Percentiles rank a stretch among this genome's conserved stretches.
phyloP scores from a whole-genome alignment of 73 alveolate genomes.

The Halteria grandinella region DNA sequence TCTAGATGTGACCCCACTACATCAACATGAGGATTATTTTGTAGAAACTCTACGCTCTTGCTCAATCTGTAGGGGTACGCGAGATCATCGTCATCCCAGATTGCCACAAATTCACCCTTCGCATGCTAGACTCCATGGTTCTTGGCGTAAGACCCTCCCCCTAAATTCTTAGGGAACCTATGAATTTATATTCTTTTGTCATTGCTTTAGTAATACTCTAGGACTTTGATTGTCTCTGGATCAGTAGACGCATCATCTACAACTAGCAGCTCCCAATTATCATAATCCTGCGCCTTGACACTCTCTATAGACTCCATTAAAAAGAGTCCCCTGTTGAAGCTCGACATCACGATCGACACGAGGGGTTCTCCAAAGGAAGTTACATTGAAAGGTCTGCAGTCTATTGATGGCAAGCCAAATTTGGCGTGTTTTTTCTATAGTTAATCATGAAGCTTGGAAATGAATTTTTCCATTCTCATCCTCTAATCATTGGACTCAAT shows the following conservation, averaged over 20 bases:
- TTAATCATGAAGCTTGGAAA: no score
- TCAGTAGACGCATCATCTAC: slow-evolving; percentile 34
- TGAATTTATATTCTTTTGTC: no score
- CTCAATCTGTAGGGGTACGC: slow-evolving; percentile 1
- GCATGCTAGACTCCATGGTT: slow-evolving; percentile 8
- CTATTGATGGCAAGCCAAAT: no score
- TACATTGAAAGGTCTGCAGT: no score
- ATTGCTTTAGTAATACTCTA: not conserved
- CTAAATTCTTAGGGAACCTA: not conserved
- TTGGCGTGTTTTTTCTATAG: no score
- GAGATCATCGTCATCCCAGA: slow-evolving; percentile 22
- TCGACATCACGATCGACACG: not conserved
- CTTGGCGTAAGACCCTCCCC: not conserved
- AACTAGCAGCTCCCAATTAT: slow-evolving; percentile 14
- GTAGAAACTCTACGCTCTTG: not conserved
- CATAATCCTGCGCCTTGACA: not conserved
- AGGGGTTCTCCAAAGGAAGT: slow-evolving; percentile 7
- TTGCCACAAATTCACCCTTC: slow-evolving; percentile 6
- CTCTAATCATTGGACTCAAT: no score
- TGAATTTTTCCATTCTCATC: no score
- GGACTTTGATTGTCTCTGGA: not conserved
- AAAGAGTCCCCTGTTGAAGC: slow-evolving; percentile 6
- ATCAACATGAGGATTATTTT: not conserved
- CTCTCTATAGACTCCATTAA: not conserved
- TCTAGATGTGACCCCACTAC: not conserved